A percentile compares a stretch with the other conserved stretches of the same genome.
Evolutionary conservation across 495 filamentous ascomycete genomes (phyloP).

Genomic region (Ramalina intermedia): DNA sequence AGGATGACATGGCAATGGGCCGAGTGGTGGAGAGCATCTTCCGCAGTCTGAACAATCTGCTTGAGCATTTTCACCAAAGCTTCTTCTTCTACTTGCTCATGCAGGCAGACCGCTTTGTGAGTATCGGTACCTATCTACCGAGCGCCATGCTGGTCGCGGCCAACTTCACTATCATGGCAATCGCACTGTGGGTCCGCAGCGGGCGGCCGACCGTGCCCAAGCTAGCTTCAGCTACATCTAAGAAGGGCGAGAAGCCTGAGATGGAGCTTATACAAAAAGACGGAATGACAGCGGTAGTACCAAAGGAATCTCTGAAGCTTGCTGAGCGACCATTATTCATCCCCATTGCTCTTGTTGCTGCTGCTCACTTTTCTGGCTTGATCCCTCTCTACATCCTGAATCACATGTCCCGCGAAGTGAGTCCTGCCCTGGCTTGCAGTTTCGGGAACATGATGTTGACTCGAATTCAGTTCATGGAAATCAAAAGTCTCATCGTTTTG

Average conservation of each 20-base stretch:
- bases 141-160: conserved; percentile 90
- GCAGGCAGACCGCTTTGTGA: conserved; percentile 80
- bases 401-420: conserved; percentile 49
- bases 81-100: conserved; percentile 99
- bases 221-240: conserved; percentile 15
- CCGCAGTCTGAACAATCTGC: conserved; percentile 83
- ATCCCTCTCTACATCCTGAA: conserved; percentile 83
- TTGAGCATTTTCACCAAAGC: conserved; percentile 95
- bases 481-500: conserved; percentile 28
- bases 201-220: conserved; percentile 32
- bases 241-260: conserved; percentile 14
- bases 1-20: conserved; percentile 93
- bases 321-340: conserved; percentile 63
- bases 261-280: conserved; percentile 19
- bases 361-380: conserved; percentile 61
- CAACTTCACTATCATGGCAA: conserved; percentile 91
- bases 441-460: too few species aligned
- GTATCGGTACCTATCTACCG: conserved; percentile 92
- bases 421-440: conserved; percentile 9
- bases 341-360: conserved; percentile 56
- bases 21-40: conserved; percentile 79
- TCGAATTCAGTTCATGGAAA: too few species aligned
- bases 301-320: conserved; percentile 16
- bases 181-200: conserved; percentile 79
- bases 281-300: conserved; percentile 21